Conservation (phyloP, 108 stramenopile species). For the Schizochytrium sp. region DNA sequence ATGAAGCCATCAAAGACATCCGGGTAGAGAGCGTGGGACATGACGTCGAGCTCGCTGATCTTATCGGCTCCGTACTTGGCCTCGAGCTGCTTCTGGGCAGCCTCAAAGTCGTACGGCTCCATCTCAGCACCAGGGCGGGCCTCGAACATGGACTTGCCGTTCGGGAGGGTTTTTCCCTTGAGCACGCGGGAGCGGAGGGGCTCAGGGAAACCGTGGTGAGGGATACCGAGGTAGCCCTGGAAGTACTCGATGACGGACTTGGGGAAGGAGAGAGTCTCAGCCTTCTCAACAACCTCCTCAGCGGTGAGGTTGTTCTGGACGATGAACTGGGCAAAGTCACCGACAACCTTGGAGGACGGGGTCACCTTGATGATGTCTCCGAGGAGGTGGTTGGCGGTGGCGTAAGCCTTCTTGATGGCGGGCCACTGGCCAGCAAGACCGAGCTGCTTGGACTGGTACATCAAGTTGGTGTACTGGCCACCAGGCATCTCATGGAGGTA, state of each 20-base stretch:
- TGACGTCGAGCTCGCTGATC: conserved; percentile 86
- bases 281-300: conserved; percentile 86
- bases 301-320: conserved; percentile 91
- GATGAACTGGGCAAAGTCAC: conserved; percentile 96
- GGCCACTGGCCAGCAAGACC: conserved; percentile 92
- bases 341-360: conserved; percentile 92
- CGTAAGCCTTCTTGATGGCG: conserved; percentile 90
- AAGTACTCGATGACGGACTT: conserved; percentile 93
- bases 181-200: conserved; percentile 86
- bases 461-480: conserved; percentile 95
- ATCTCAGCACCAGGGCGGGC: conserved; percentile 95
- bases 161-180: conserved; percentile 85
- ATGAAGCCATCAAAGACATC: conserved; percentile 87
- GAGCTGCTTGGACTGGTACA: conserved; percentile 90
- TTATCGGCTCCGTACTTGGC: conserved; percentile 80
- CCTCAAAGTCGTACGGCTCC: conserved; percentile 84
- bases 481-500: conserved; percentile 97
- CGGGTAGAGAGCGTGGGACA: conserved; percentile 93
- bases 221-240: conserved; percentile 76
- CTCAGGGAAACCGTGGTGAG: conserved; percentile 88
- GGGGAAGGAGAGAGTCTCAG: conserved; percentile 89
- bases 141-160: conserved; percentile 83
- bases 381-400: conserved; percentile 87
- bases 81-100: conserved; percentile 76
- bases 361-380: conserved; percentile 99